phyloP scores from a whole-genome alignment of 2,329 filamentous ascomycete genomes.

The Grosmannia clavigera region DNA sequence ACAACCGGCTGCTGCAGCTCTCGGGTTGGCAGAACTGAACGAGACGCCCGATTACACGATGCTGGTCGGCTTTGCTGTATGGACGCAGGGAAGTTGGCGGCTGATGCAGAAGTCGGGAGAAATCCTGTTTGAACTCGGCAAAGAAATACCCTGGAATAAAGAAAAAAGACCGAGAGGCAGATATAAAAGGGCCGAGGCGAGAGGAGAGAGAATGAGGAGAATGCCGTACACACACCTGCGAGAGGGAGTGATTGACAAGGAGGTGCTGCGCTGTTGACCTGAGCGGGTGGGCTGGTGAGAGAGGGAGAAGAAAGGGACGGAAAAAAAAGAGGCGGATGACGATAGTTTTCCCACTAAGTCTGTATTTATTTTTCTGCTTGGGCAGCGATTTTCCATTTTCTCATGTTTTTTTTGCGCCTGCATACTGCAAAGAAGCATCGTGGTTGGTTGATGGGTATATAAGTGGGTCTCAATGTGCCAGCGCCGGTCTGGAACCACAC shows the following conservation, averaged over 20 bases:
- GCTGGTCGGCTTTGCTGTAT: background rate
- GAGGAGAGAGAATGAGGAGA: conserved; percentile 7
- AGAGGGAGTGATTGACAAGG: conserved; percentile 28
- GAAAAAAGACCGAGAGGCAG: background rate
- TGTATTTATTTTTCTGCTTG: conserved; percentile 10
- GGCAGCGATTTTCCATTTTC: conserved; percentile 4
- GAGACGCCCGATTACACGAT: background rate
- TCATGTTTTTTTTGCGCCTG: background rate
- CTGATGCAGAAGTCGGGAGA: background rate
- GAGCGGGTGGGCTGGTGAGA: conserved; percentile 12
- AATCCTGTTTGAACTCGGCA: background rate
- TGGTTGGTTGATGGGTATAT: background rate
- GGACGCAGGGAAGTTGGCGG: background rate
- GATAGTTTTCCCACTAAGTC: conserved; percentile 9
- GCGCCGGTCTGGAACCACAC: background rate
- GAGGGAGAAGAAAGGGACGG: conserved; percentile 7
- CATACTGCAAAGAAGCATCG: background rate
- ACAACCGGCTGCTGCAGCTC: background rate
- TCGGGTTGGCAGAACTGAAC: background rate
- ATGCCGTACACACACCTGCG: conserved; percentile 26
- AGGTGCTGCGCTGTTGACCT: conserved; percentile 22
- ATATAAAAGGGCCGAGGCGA: background rate
- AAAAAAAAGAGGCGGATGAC: conserved; percentile 12
- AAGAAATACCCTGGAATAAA: background rate
- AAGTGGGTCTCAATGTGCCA: background rate